Evolutionary conservation across 2,329 filamentous ascomycete genomes (phyloP).

Genomic region (Cytospora leucostoma): DNA sequence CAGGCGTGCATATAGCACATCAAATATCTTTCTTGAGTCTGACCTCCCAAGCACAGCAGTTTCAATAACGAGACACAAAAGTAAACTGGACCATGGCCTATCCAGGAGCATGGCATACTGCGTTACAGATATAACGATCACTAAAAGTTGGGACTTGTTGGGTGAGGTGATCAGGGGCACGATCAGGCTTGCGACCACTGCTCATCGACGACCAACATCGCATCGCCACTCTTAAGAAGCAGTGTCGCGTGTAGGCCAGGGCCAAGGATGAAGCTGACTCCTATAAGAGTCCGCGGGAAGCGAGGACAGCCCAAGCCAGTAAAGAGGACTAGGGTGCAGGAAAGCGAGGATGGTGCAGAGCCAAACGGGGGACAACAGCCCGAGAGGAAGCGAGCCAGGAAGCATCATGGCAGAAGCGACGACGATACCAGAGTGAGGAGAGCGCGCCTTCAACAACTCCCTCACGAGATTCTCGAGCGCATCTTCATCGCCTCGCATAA

Average conservation of each 20-base stretch:
- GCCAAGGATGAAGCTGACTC: constrained; percentile 49
- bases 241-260: background rate
- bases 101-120: background rate
- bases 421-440: constrained; percentile 27
- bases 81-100: background rate
- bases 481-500: constrained; percentile 55
- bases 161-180: background rate
- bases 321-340: constrained; percentile 30
- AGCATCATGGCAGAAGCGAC: constrained; percentile 10
- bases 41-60: background rate
- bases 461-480: constrained; percentile 54
- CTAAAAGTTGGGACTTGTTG: background rate
- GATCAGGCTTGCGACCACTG: background rate
- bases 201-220: background rate
- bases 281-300: constrained; percentile 51
- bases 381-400: constrained; percentile 24
- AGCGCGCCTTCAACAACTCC: constrained; percentile 42
- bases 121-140: background rate
- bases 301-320: constrained; percentile 34
- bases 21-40: background rate
- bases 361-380: background rate
- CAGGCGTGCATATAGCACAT: background rate
- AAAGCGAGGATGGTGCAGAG: background rate
- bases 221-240: background rate
- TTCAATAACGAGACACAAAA: background rate